Conservation (phyloP, 139 green algal species). For the Coelastrella sp. region DNA sequence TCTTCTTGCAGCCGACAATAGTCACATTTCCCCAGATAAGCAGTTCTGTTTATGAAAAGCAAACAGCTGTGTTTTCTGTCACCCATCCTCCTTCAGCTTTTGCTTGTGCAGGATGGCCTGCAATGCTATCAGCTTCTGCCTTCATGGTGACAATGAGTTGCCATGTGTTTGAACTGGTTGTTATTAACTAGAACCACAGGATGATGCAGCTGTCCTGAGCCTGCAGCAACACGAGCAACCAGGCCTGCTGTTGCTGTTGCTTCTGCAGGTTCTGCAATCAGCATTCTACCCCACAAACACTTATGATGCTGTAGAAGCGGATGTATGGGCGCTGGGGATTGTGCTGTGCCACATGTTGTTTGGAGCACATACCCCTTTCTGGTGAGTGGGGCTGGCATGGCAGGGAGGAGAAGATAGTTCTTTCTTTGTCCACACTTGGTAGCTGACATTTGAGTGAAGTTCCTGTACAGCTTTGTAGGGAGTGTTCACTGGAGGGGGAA, state of each 20-base stretch:
- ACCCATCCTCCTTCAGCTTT: too few species aligned
- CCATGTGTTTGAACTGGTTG: too few species aligned
- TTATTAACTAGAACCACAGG: too few species aligned
- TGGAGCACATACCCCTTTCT: conserved; percentile 43
- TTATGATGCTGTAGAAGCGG: conserved; percentile 38
- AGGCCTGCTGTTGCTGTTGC: not conserved
- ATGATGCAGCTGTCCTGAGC: not conserved
- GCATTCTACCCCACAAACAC: conserved; percentile 50
- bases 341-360: conserved; percentile 52
- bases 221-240: too few species aligned
- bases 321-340: conserved; percentile 46
- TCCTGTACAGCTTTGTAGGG: too few species aligned
- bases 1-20: not conserved
- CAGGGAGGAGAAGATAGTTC: too few species aligned
- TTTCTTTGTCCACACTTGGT: too few species aligned
- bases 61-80: not conserved
- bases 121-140: too few species aligned
- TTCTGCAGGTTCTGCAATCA: conserved; percentile 43
- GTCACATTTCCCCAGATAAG: not conserved
- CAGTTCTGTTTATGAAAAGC: not conserved
- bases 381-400: not conserved
- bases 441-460: too few species aligned
- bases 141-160: too few species aligned
- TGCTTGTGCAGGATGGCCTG: too few species aligned
- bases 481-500: too few species aligned